Evolutionary conservation across 306 rosid genomes (phyloP).

Genomic region (Cucurbita argyrosperma): DNA sequence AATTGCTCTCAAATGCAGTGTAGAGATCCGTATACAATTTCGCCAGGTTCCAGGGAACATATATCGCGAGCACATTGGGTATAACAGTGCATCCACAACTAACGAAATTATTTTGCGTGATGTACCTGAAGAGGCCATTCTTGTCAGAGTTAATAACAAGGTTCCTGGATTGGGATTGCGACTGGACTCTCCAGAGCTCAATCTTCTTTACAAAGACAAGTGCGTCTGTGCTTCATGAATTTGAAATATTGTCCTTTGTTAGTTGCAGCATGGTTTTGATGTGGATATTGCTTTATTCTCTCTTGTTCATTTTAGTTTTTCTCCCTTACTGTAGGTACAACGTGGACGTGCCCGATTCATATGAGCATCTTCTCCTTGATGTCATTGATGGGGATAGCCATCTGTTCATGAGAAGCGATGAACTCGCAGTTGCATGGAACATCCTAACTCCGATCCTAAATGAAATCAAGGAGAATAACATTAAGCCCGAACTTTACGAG

Average conservation of each 20-base stretch:
- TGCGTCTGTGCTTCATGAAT: conserved; percentile 15
- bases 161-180: conserved; percentile 84
- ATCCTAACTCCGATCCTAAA: conserved; percentile 53
- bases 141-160: conserved; percentile 75
- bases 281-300: neutral
- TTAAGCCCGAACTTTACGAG: conserved; percentile 62
- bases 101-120: conserved; percentile 89
- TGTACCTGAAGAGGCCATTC: conserved; percentile 73
- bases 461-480: conserved; percentile 55
- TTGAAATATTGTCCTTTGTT: neutral
- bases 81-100: conserved; percentile 39
- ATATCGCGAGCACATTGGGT: conserved; percentile 48
- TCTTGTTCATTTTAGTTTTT: neutral
- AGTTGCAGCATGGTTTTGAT: conserved; percentile 2
- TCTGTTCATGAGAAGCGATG: conserved; percentile 80
- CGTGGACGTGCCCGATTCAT: conserved; percentile 75
- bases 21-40: conserved; percentile 87
- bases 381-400: conserved; percentile 72
- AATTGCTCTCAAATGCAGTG: conserved; percentile 36
- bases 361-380: conserved; percentile 82
- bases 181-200: conserved; percentile 76
- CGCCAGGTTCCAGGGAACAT: conserved; percentile 66
- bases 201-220: conserved; percentile 83
- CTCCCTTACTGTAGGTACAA: conserved; percentile 35
- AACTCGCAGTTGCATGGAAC: conserved; percentile 73